A percentile compares a stretch with the other conserved stretches of the same genome.
Evolutionary conservation across 305 asterid genomes (phyloP).

Genomic region (Withania somnifera): DNA sequence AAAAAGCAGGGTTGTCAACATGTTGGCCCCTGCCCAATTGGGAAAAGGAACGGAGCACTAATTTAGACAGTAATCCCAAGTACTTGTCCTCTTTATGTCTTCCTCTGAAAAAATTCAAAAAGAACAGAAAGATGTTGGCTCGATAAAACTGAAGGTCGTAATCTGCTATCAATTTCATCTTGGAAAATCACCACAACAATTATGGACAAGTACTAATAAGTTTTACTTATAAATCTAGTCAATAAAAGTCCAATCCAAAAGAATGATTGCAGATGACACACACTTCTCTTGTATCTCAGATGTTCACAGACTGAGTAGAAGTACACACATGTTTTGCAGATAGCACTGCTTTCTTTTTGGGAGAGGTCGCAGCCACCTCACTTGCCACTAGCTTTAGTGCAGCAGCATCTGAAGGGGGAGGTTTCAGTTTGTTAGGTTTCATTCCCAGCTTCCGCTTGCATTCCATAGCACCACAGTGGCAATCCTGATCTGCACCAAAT

Average conservation of each 20-base stretch:
- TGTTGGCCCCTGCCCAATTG: background rate
- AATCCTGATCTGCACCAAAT: slow-evolving; percentile 97
- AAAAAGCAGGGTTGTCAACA: background rate
- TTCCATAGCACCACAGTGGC: slow-evolving; percentile 77
- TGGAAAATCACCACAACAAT: background rate
- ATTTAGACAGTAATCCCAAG: background rate
- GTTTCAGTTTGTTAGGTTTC: slow-evolving; percentile 56
- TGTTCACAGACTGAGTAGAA: background rate
- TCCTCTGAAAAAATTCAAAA: background rate
- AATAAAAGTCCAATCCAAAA: background rate
- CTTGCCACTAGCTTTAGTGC: slow-evolving; percentile 51
- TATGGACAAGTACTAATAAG: background rate
- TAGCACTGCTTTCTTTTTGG: slow-evolving; percentile 34
- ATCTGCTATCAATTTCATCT: background rate
- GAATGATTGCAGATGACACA: background rate
- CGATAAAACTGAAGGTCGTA: background rate
- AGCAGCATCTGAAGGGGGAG: slow-evolving; percentile 66
- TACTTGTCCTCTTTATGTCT: background rate
- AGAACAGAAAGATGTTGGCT: background rate
- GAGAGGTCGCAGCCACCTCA: slow-evolving; percentile 50
- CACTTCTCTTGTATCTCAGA: background rate
- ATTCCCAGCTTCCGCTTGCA: slow-evolving; percentile 87
- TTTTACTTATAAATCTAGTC: background rate
- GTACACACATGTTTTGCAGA: slow-evolving; percentile 34
- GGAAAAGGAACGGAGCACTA: background rate